These are phyloP conservation scores for Pinus albicaulis DNA, from an alignment of 75 land plant species.

Conservation along the genomic window DNA sequence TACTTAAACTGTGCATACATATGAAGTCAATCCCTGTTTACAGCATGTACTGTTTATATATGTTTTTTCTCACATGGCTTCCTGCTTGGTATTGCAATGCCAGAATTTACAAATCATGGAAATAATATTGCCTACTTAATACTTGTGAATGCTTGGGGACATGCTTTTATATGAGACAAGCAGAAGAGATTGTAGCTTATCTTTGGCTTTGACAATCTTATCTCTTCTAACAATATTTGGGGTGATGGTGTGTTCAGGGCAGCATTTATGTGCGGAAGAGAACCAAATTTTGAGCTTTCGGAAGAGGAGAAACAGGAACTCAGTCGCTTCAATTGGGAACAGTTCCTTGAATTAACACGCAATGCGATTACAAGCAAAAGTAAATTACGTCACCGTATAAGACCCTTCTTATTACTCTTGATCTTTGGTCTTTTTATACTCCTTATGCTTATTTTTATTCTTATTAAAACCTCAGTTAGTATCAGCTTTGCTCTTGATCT, in stretches of 20 bases:
- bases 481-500: background rate
- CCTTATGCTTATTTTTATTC: too few species aligned
- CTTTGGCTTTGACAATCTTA: background rate
- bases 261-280: constrained; percentile 98
- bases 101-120: background rate
- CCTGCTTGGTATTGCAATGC: background rate
- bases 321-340: constrained; percentile 68
- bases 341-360: constrained; percentile 76
- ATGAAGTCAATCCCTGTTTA: background rate
- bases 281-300: constrained; percentile 89
- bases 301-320: constrained; percentile 91
- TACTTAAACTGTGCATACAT: background rate
- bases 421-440: too few species aligned
- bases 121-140: background rate
- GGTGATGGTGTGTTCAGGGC: constrained; percentile 52
- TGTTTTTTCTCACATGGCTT: background rate
- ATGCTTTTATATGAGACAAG: background rate
- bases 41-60: background rate
- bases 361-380: constrained; percentile 69
- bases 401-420: background rate
- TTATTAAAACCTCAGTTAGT: background rate
- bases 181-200: background rate
- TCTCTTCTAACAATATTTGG: background rate
- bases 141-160: background rate
- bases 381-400: constrained; percentile 13